Evolutionary conservation across 1,284 basidiomycete species (phyloP), one percentile per base, ranked within the genome.

Genomic region (Phenoliferia sp.): DNA sequence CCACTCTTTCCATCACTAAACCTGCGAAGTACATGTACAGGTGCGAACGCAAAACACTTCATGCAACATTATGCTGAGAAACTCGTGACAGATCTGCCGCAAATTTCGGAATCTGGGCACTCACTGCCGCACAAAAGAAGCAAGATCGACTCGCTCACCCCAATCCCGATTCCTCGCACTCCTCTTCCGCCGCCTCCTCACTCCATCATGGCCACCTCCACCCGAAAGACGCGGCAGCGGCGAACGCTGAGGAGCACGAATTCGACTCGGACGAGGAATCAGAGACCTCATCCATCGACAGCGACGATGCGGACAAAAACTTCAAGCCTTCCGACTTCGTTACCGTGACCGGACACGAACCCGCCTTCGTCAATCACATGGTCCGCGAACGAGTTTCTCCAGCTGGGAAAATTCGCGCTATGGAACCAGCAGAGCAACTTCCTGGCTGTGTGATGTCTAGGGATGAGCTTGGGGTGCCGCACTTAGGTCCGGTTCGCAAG

Each of bases 401-500:
- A 9, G n/a, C 26, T 2, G 57, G 57, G 10, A 4, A 19, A 2
- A 9, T 35, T 7, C 33, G 57, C 1, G 33, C 34, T 2, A 59
- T 59, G 57, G 57, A 59, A 28, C 2, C 57, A 26, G 22, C 48
- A 26, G 54, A 56, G 54, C 54, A 12, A 5, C 26, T 31, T 28
- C 54, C 54, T 5, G 54, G 54, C 16, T 56, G 54, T n/a, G 33
- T 16, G 26, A 31, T 56, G 26, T 83, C 84, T 0, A 78, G 82
- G 0, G 85, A 88, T n/a, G 80, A 86, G 52, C 78, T 85, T 16
- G 84, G 84, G 1, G 68, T 77, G 22, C 78, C 85, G 69, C 82
- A 84, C 69, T 79, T 90, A 77, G 82, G 79, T 29, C 82, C 84
- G 0, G 78, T 88, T 19, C 83, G 83, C 61, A 84, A 89, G 39